A percentile compares a stretch with the other conserved stretches of the same genome.
phyloP scores from a whole-genome alignment of 129 eudicot genomes.

The Centella asiatica region DNA sequence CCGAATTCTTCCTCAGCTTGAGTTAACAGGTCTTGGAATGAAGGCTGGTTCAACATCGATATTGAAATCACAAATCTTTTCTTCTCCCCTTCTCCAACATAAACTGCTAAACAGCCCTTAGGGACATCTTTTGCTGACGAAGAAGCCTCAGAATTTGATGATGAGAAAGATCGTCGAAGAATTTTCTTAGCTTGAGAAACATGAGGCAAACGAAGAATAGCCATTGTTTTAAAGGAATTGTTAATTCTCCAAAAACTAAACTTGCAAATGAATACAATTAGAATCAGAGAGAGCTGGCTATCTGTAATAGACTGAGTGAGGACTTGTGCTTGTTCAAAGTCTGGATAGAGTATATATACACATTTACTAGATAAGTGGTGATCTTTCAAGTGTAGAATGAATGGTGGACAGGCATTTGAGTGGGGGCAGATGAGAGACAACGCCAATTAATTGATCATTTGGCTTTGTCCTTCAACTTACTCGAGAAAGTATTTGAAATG shows the following conservation, averaged over 20 bases:
- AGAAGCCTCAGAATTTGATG: not conserved
- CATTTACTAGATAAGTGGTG: not conserved
- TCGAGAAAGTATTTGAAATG: too few species aligned
- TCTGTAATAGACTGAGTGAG: not conserved
- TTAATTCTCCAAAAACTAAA: too few species aligned
- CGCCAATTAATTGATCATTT: too few species aligned
- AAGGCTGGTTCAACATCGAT: not conserved
- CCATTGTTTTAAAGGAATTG: too few species aligned
- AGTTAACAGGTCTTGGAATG: not conserved
- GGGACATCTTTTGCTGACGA: not conserved
- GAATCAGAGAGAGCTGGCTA: too few species aligned
- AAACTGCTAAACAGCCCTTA: not conserved
- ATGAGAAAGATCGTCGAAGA: not conserved
- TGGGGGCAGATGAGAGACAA: too few species aligned
- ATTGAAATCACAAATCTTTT: not conserved
- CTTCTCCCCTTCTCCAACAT: not conserved
- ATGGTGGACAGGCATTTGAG: not conserved
- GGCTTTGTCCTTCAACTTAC: too few species aligned
- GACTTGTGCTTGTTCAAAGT: not conserved
- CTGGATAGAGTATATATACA: not conserved
- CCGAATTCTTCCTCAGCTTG: not conserved
- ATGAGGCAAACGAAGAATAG: constrained; percentile 3
- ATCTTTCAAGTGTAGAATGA: not conserved
- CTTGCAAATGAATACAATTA: too few species aligned
- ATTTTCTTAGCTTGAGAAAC: not conserved